phyloP scores from a whole-genome alignment of 2,329 filamentous ascomycete species.

The Fusarium subglutinans region DNA sequence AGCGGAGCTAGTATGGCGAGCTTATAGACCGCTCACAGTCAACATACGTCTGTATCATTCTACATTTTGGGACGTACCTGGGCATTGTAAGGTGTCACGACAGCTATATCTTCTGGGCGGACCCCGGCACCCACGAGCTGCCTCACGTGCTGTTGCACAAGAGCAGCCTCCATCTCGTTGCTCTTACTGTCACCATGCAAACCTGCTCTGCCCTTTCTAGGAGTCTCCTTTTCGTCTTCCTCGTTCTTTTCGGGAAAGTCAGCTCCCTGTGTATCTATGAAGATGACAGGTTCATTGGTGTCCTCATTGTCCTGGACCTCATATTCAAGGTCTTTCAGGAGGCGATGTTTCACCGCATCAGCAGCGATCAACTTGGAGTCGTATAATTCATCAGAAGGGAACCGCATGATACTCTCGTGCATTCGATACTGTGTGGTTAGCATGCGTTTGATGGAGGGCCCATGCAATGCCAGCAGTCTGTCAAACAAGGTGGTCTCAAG shows the following conservation, averaged over 20 bases:
- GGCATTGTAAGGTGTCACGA: constrained; percentile 96
- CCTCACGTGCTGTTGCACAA: constrained; percentile 81
- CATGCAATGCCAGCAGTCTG: constrained; percentile 82
- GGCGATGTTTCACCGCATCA: constrained; percentile 76
- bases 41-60: constrained; percentile 6
- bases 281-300: constrained; percentile 86
- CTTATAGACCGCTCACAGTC: constrained; percentile 53
- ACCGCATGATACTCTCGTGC: constrained; percentile 95
- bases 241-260: constrained; percentile 87
- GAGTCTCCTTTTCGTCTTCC: constrained; percentile 67
- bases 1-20: constrained; percentile 81
- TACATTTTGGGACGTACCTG: constrained; percentile 63
- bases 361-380: constrained; percentile 83
- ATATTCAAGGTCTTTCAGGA: constrained; percentile 82
- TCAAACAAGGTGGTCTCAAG: constrained; percentile 96
- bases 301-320: constrained; percentile 83
- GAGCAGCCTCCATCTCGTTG: constrained; percentile 87
- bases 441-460: constrained; percentile 87
- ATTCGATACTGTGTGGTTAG: constrained; percentile 97
- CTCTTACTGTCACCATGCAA: constrained; percentile 76
- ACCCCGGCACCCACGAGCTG: constrained; percentile 83
- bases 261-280: constrained; percentile 96
- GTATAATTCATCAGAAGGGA: constrained; percentile 90
- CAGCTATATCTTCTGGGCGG: constrained; percentile 83
- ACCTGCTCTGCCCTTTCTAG: constrained; percentile 56